A percentile compares a stretch with the other conserved stretches of the same genome.
phyloP scores from a whole-genome alignment of 1,139 yeast genomes.

The Yamadazyma triangularis region DNA sequence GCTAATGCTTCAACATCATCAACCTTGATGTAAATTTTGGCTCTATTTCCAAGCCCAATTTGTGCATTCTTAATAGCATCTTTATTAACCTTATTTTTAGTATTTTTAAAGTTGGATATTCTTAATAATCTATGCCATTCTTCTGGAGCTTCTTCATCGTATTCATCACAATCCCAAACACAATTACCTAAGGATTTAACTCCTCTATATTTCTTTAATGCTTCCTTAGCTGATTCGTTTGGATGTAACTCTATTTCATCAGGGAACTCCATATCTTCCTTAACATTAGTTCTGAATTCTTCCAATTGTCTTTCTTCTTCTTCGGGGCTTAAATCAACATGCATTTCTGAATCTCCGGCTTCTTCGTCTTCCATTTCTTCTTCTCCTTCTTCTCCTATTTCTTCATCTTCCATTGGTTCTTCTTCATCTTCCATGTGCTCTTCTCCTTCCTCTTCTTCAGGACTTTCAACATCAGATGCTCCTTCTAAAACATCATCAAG shows the following conservation, averaged over 20 bases:
- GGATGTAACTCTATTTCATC: constrained; percentile 91
- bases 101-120: constrained; percentile 72
- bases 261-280: constrained; percentile 89
- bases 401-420: constrained; percentile 18
- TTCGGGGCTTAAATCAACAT: constrained; percentile 71
- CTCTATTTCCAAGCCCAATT: constrained; percentile 62
- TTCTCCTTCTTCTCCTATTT: too few species aligned
- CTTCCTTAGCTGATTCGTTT: constrained; percentile 65
- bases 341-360: constrained; percentile 51
- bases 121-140: constrained; percentile 76
- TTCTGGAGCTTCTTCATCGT: constrained; percentile 68
- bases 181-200: constrained; percentile 76
- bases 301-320: constrained; percentile 79
- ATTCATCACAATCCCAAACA: constrained; percentile 85
- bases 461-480: constrained; percentile 52
- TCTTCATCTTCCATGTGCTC: constrained; percentile 9
- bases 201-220: constrained; percentile 78
- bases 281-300: constrained; percentile 63
- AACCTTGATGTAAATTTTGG: constrained; percentile 58
- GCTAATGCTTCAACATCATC: too few species aligned
- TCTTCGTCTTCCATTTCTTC: constrained; percentile 26
- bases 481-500: constrained; percentile 51
- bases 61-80: constrained; percentile 56
- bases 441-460: constrained; percentile 26
- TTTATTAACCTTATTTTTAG: constrained; percentile 66